Evolutionary conservation across 768 basidiomycete genomes (phyloP), one percentile per base, ranked within the genome.

Genomic region (Holtermannia corniformis): DNA sequence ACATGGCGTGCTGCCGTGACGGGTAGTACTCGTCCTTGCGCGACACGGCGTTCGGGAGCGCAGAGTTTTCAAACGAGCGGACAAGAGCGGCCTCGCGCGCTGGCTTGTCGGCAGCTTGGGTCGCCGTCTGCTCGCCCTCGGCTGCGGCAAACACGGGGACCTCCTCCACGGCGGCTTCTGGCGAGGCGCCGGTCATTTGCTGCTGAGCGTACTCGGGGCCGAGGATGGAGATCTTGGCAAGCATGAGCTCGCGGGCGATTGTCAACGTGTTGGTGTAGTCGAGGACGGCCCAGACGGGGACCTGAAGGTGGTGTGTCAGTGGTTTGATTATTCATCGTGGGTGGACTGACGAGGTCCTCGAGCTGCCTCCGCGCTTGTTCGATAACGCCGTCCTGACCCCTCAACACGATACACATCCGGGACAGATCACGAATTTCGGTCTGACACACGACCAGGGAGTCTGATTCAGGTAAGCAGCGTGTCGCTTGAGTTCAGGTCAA

Each of bases 211-310:
- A 99, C 70, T 99, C 93, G 10, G 92, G 88, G 1, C 95, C 95
- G 28, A 99, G 83, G 66, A 92, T 93, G 54, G 95, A 97, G 2
- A 99, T 83, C 70, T 99, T 99, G 67, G 85, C 87, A 59, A 99
- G 84, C 26, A 97, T 80, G 13, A 97, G 79, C 73, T 99, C 95
- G 62, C 95, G 86, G 59, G 85, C 80, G 71, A 99, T 93, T 24
- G 84, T 82, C 52, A 80, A 82, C 21, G 91, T 97, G 56, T 92
- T 80, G 19, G 93, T 96, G 72, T 97, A 99, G 74, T 99, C 92
- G 55, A 99, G 78, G 26, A 99, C 95, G 24, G 93, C 95, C 95
- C 95, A 99, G 3, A 99, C 95, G 47, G 93, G 95, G 23, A 99
- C 92, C 93, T 95, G 53, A 5, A 21, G 22, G 49, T 24, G 47